Percentiles rank a stretch among this genome's conserved stretches.
phyloP scores from a whole-genome alignment of 208 protist species.

The Wallacemonas sp. region DNA sequence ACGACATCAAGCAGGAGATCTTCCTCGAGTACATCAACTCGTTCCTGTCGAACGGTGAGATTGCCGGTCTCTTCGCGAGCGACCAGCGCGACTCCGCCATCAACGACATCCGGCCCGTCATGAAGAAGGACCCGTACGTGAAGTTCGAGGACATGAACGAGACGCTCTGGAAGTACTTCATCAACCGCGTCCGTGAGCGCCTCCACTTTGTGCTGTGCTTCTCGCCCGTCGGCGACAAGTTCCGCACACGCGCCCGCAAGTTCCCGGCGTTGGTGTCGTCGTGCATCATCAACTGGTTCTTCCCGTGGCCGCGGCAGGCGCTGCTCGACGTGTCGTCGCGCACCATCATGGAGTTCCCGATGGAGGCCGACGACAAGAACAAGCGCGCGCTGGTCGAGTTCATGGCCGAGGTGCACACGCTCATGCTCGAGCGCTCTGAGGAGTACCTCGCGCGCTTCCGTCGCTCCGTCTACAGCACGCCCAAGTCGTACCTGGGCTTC shows the following conservation, averaged over 20 bases:
- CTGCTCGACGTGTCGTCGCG: constrained; percentile 92
- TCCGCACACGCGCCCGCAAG: constrained; percentile 95
- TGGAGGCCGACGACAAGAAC: constrained; percentile 90
- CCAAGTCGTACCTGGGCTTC: constrained; percentile 95
- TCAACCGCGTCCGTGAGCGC: constrained; percentile 95
- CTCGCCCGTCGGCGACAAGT: constrained; percentile 97
- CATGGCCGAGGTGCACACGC: constrained; percentile 91
- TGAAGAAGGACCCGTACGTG: constrained; percentile 94
- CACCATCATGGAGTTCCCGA: constrained; percentile 91
- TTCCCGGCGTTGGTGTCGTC: constrained; percentile 97
- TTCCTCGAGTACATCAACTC: constrained; percentile 99
- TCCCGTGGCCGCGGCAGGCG: constrained; percentile 97
- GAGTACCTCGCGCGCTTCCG: constrained; percentile 94
- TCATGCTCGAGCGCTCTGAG: constrained; percentile 90
- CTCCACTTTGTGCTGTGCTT: constrained; percentile 98
- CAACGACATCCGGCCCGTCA: constrained; percentile 94
- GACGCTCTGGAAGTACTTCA: constrained; percentile 97
- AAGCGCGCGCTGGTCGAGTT: constrained; percentile 91
- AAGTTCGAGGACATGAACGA: constrained; percentile 96
- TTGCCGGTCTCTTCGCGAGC: constrained; percentile 97
- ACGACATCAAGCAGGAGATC: constrained; percentile 97
- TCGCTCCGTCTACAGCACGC: constrained; percentile 93
- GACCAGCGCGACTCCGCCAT: constrained; percentile 97
- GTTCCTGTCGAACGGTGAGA: constrained; percentile 94
- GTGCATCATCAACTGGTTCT: constrained; percentile 99